Base-by-base conservation (phyloP, 2,329 filamentous ascomycete species). In the Diplodia mutila region DNA sequence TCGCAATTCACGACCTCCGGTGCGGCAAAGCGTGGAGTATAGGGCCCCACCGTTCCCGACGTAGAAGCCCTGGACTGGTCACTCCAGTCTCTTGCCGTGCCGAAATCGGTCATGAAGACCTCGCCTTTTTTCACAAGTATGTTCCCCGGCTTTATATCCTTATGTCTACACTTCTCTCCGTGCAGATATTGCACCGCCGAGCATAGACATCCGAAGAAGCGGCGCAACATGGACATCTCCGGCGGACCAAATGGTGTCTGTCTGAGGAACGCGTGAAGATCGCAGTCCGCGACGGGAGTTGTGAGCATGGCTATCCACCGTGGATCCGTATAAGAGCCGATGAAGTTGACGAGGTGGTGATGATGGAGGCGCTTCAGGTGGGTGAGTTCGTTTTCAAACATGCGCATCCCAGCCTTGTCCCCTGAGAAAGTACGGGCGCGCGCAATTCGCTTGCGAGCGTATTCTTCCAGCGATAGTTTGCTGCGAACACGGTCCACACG, bases 91-190 rank as follows among this genome's bases (percentile, higher is more conserved):
- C 63, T 53, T 16, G 70, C 71, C 14, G 73, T 61, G 11, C 76
- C 73, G 69, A 78, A 78, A 63, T 77, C 75, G 6, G 74, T 70
- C 34, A 76, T 68, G 6, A 75, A 63, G 25, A 75, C 65, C 2
- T 69, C 69, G 2, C 69, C 69, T 14, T 65, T 23, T 42, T 72
- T 42, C 27, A 76, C 69, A 9, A 77, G 70, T 29, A 77, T 76
- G 51, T 77, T 78, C 9, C 51, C 42, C 16, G 75, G 75, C 61
- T 76, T 77, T 55, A 77, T 75, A 61, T 76, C 75, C 65, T 73
- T 76, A 59, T 78, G 73, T 27, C 73, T 69, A 27, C 75, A 69
- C 4, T 70, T 69, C 16, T 71, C 51, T 11, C 65, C 59, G 61
- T 77, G 74, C 16, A 77, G 57, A 66, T 72, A 76, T 34, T 70